Evolutionary conservation across 2,329 filamentous ascomycete species (phyloP), one percentile per base, ranked within the genome.

Genomic region (Xylariaceae sp.): DNA sequence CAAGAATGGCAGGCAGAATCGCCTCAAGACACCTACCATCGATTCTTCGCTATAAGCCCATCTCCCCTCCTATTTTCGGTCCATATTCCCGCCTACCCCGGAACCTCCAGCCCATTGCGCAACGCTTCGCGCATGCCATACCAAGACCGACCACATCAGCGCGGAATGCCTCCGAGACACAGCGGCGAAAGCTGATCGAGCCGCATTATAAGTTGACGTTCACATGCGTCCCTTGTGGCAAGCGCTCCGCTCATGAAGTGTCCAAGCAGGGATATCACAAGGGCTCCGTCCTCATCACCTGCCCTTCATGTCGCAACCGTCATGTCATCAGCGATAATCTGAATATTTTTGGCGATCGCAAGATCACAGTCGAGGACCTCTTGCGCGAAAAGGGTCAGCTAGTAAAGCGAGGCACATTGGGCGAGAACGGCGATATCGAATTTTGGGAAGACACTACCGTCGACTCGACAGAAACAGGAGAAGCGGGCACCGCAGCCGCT

Each of bases 261-360:
- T 90, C 89, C 29, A 96, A 97, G 72, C 94, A 97, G 68, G 94
- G 90, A 30, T 99, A 99, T 69, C 92, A 97, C 72, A 79, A 86
- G 59, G 94, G 94, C 34, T 92, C 90, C 1, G 87, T 94, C 4
- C 77, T 99, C 53, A 92, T 97, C 60, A 86, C 87, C 32, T 99
- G 94, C 68, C 92, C 94, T 0, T 76, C 77, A 3, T 99, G 94
- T 72, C 85, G 86, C 65, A 92, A 89, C 68, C 81, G 91, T 21
- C 94, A 99, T 74, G 74, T 99, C 61, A 97, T 99, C 65, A 87
- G 85, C 66, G 94, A 99, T 70, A 88, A 99, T 70, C 74, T 99
- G 40, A 73, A 75, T 61, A 88, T 92, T 46, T 94, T 94, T 66
- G 86, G 85, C 34, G 83, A 92, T 61, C 78, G 77, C 45, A 77